Conservation (phyloP, 345 rosid species). For the Lumnitzera littorea region DNA sequence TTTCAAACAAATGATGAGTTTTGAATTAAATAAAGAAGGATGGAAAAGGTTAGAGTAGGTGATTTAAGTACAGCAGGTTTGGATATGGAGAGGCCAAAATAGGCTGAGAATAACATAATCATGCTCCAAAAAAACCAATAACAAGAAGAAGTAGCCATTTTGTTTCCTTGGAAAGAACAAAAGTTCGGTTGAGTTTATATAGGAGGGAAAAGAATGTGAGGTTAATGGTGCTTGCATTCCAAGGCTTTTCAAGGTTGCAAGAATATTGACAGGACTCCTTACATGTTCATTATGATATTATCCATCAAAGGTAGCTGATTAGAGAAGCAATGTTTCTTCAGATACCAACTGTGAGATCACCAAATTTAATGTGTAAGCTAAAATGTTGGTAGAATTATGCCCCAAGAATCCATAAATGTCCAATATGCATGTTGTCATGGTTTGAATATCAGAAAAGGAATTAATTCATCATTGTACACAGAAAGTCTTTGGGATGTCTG, state of each 20-base stretch:
- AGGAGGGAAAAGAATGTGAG: conserved; percentile 8
- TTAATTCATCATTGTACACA: too few species aligned
- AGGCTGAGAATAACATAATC: conserved; percentile 23
- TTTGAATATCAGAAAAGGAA: too few species aligned
- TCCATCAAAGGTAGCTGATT: conserved; percentile 1
- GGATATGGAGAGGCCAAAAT: conserved; percentile 19
- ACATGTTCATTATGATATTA: not conserved
- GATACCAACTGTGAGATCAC: too few species aligned
- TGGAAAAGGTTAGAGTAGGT: not conserved
- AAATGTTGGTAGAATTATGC: too few species aligned
- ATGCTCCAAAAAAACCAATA: conserved; percentile 25
- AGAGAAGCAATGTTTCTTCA: not conserved
- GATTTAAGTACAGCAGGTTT: conserved; percentile 19
- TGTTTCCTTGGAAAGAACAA: conserved; percentile 15
- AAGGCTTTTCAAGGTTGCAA: conserved; percentile 28
- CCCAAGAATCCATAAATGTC: too few species aligned
- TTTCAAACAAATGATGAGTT: conserved; percentile 1
- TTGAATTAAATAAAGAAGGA: conserved; percentile 3
- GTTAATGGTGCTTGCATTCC: conserved; percentile 20
- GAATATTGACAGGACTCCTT: conserved; percentile 6
- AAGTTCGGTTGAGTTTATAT: conserved; percentile 27
- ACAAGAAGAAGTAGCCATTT: conserved; percentile 21
- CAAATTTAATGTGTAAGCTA: too few species aligned
- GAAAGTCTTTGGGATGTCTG: too few species aligned
- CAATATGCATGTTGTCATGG: too few species aligned